These are phyloP conservation scores for Aspergillus pseudoviridinutans DNA, from an alignment of 2,329 filamentous ascomycete genomes.

Conservation along the genomic window DNA sequence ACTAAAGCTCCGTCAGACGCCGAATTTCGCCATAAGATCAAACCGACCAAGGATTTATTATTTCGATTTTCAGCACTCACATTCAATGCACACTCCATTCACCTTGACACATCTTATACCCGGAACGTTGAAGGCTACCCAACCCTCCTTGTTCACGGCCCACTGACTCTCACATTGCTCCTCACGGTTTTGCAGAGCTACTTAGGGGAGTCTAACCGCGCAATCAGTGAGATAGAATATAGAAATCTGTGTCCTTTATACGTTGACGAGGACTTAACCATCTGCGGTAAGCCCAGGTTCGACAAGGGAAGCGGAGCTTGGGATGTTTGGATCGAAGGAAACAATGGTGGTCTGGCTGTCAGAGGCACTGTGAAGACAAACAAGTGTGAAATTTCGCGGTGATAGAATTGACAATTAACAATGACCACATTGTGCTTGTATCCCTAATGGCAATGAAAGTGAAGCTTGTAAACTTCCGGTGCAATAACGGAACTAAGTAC, in stretches of 20 bases:
- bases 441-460: not conserved
- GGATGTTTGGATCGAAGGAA: slow-evolving; percentile 64
- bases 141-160: slow-evolving; percentile 79
- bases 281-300: slow-evolving; percentile 60
- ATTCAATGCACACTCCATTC: slow-evolving; percentile 89
- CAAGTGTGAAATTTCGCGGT: not conserved
- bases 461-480: not conserved
- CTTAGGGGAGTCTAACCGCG: slow-evolving; percentile 32
- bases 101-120: slow-evolving; percentile 71
- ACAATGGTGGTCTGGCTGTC: slow-evolving; percentile 59
- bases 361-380: slow-evolving; percentile 48
- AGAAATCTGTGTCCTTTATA: slow-evolving; percentile 79
- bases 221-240: slow-evolving; percentile 64
- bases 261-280: slow-evolving; percentile 63
- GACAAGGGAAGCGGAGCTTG: slow-evolving; percentile 44
- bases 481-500: too few species aligned
- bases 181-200: slow-evolving; percentile 63
- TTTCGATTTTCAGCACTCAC: slow-evolving; percentile 89
- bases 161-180: slow-evolving; percentile 73
- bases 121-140: slow-evolving; percentile 68
- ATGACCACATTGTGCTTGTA: not conserved
- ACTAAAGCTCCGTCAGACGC: slow-evolving; percentile 47
- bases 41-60: slow-evolving; percentile 66
- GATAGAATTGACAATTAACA: not conserved
- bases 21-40: slow-evolving; percentile 57